Evolutionary conservation across 495 filamentous ascomycete genomes (phyloP).

Genomic region (Sporormia fimetaria): DNA sequence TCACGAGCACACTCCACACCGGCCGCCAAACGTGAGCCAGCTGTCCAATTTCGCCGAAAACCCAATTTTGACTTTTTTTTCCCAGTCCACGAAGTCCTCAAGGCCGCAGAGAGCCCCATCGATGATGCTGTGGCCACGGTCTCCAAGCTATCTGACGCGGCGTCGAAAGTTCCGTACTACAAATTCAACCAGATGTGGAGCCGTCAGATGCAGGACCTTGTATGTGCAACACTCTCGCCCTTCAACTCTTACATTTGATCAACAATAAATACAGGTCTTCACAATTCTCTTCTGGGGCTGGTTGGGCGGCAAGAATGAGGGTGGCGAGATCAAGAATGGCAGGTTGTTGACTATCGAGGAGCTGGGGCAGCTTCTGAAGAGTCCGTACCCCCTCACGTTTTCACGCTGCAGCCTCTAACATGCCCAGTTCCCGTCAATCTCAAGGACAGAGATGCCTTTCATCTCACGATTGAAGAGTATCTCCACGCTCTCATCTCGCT

Average conservation of each 20-base stretch:
- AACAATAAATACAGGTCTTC: constrained; percentile 32
- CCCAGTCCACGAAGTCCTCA: constrained; percentile 38
- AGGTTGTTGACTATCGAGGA: constrained; percentile 79
- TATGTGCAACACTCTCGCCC: constrained; percentile 27
- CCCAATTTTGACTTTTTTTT: neutral
- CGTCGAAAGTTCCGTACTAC: constrained; percentile 85
- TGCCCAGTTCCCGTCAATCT: constrained; percentile 81
- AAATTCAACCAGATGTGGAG: constrained; percentile 85
- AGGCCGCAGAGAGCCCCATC: constrained; percentile 46
- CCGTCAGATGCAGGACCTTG: constrained; percentile 71
- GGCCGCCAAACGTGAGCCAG: constrained; percentile 54
- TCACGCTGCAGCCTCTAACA: constrained; percentile 7
- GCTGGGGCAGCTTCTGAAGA: constrained; percentile 60
- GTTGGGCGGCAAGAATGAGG: constrained; percentile 51
- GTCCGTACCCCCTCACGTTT: constrained; percentile 37
- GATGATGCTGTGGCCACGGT: constrained; percentile 45
- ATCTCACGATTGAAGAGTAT: constrained; percentile 94
- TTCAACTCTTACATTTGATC: neutral
- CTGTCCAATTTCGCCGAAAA: constrained; percentile 2
- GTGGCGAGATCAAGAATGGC: constrained; percentile 37
- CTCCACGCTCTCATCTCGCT: constrained; percentile 72
- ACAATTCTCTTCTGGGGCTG: constrained; percentile 65
- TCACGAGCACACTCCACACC: constrained; percentile 86
- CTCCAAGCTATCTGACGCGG: constrained; percentile 50
- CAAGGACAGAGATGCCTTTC: constrained; percentile 81